Evolutionary conservation across 495 filamentous ascomycete genomes (phyloP).

Genomic region (Clavariopsis aquatica): DNA sequence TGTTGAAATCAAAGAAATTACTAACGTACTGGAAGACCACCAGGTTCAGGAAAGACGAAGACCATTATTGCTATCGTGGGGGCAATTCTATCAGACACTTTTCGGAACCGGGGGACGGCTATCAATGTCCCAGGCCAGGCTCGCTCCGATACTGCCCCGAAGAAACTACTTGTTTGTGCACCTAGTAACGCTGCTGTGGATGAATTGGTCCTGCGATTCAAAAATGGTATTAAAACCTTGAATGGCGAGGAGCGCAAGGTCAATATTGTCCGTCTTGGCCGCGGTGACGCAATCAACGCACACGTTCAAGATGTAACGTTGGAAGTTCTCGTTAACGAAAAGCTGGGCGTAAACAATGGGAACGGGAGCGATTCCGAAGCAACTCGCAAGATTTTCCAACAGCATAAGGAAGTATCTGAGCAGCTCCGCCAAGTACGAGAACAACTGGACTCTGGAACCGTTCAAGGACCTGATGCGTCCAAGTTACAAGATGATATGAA

Average conservation of each 20-base stretch:
- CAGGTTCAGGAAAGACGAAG: conserved; percentile 96
- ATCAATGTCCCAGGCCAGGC: conserved; percentile 37
- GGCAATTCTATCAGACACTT: conserved; percentile 68
- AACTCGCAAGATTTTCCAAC: conserved; percentile 75
- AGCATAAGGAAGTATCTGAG: conserved; percentile 75
- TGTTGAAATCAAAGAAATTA: not conserved
- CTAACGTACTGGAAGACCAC: conserved; percentile 57
- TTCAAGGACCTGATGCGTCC: conserved; percentile 60
- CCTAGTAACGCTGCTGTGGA: conserved; percentile 98
- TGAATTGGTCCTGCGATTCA: conserved; percentile 90
- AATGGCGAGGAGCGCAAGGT: conserved; percentile 70
- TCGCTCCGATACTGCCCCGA: conserved; percentile 46
- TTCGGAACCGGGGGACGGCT: conserved; percentile 42
- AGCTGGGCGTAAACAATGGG: conserved; percentile 56
- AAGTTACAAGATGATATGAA: conserved; percentile 78
- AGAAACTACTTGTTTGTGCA: conserved; percentile 92
- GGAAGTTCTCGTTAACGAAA: conserved; percentile 82
- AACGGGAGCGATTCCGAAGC: conserved; percentile 54
- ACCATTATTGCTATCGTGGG: conserved; percentile 97
- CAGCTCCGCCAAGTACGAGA: conserved; percentile 66
- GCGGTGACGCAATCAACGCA: conserved; percentile 88
- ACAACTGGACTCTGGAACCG: conserved; percentile 69
- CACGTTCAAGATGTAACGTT: conserved; percentile 90
- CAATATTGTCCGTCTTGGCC: conserved; percentile 85
- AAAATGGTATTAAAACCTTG: conserved; percentile 78